Evolutionary conservation across 257 asterid genomes (phyloP), one percentile per base, ranked within the genome.

Genomic region (Penstemon newberryi): DNA sequence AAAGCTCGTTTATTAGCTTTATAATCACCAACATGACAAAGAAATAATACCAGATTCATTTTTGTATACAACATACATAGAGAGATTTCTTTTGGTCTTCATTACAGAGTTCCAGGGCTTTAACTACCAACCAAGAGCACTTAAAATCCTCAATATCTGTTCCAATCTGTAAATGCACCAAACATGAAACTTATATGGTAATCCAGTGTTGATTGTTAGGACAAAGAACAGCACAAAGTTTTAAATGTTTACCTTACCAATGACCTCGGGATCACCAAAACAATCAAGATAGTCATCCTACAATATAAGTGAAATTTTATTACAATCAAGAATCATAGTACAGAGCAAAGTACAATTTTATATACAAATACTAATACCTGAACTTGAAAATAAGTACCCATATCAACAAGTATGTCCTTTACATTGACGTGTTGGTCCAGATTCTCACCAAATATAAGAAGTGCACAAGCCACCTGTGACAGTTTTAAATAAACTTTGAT

Each of bases 301-400:
- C 33, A 71, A 77, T 51, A 72, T 25, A 25, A 25, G 33, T 25
- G 33, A 25, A 25, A 25, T 25, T 25, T 25, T 25, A 25, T 25
- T 25, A 25, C 33, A 25, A 25, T 25, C 33, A 25, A 25, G 33
- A 25, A 25, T 25, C 2, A 25, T 25, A 25, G 33, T 25, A 25
- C 33, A 25, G 33, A 25, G 33, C 33, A 25, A 1, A 2, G 33
- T 25, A 25, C 33, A 25, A 25, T 25, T 25, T 25, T 0, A 25
- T 25, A 25, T 25, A 56, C 39, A 40, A 51, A 54, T 38, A 56
- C 19, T 66, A 83, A 75, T 73, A 87, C 98, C 91, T 92, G 98
- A 42, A 92, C 96, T 89, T 92, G 98, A 73, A 92, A 92, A 86
- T 92, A 90, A 67, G 88, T 84, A 54, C 96, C 98, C 98, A 92